A percentile compares a stretch with the other conserved stretches of the same genome.
Conservation (phyloP, 1,284 basidiomycete genomes). For the Meira nashicola region DNA sequence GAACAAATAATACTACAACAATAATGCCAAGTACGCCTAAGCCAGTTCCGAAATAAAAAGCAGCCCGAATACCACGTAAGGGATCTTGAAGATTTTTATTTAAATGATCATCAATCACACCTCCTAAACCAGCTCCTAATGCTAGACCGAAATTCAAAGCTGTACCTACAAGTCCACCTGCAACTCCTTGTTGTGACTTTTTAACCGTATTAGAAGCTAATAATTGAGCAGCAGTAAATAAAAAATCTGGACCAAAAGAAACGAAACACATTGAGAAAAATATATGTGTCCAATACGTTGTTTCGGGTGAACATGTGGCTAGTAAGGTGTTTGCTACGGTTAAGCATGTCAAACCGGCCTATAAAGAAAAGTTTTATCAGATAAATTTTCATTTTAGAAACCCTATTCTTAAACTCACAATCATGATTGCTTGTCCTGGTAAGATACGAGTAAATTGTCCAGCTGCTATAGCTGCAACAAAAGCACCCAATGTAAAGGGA, state of each 20-base stretch:
- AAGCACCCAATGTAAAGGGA: conserved; percentile 2
- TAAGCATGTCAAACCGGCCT: neutral
- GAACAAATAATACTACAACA: neutral
- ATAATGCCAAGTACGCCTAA: neutral
- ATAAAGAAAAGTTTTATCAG: neutral
- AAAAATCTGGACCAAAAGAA: conserved; percentile 1
- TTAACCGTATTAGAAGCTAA: conserved; percentile 2
- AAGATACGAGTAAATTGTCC: conserved; percentile 11
- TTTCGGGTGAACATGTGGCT: neutral
- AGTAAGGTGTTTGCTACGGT: neutral
- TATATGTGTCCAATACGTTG: neutral
- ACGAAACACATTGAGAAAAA: conserved; percentile 3
- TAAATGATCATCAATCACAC: neutral
- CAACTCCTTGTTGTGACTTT: conserved; percentile 4
- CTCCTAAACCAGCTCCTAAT: neutral
- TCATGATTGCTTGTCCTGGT: neutral
- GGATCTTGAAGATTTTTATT: neutral
- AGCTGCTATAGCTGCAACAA: conserved; percentile 11
- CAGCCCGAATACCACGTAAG: neutral
- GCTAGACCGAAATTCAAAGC: conserved; percentile 3
- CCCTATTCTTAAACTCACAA: too few species aligned
- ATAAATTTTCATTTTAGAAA: neutral
- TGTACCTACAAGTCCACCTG: neutral
- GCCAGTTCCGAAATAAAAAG: conserved; percentile 5
- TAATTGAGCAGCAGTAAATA: conserved; percentile 1